Percentiles rank a stretch among this genome's conserved stretches.
These are phyloP conservation scores for Zymoseptoria ardabiliae DNA, from an alignment of 2,329 filamentous ascomycete species.

Conservation along the genomic window DNA sequence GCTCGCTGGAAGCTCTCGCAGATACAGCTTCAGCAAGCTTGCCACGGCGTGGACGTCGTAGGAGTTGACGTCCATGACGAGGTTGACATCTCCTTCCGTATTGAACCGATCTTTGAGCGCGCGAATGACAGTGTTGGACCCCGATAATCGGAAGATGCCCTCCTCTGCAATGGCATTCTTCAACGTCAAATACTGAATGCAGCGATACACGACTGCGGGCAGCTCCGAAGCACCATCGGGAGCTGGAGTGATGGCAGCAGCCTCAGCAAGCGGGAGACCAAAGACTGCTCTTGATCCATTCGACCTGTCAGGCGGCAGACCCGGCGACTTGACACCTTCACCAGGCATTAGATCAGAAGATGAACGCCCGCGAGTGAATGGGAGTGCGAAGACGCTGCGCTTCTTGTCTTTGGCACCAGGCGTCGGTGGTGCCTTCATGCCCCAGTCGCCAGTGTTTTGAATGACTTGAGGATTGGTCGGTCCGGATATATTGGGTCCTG, in stretches of 20 bases:
- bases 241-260: slow-evolving; percentile 73
- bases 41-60: slow-evolving; percentile 96
- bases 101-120: slow-evolving; percentile 89
- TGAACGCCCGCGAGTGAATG: slow-evolving; percentile 56
- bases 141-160: slow-evolving; percentile 92
- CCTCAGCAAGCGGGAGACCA: slow-evolving; percentile 76
- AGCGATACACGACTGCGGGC: slow-evolving; percentile 89
- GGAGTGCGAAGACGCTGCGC: slow-evolving; percentile 50
- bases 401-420: slow-evolving; percentile 71
- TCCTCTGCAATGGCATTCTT: slow-evolving; percentile 80
- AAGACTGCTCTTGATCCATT: slow-evolving; percentile 53
- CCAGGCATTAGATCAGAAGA: slow-evolving; percentile 55
- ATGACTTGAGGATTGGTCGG: slow-evolving; percentile 81
- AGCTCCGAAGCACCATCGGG: slow-evolving; percentile 65
- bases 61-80: slow-evolving; percentile 70
- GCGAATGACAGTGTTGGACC: slow-evolving; percentile 93
- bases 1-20: slow-evolving; percentile 83
- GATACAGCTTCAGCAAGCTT: slow-evolving; percentile 85
- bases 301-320: slow-evolving; percentile 19
- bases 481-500: slow-evolving; percentile 59
- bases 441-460: slow-evolving; percentile 75
- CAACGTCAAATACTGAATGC: slow-evolving; percentile 81
- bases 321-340: slow-evolving; percentile 20
- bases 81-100: slow-evolving; percentile 79
- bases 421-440: slow-evolving; percentile 57